Percentiles rank a stretch among this genome's conserved stretches.
Evolutionary conservation across 371 early-diverging fungal genomes (phyloP).

Genomic region (Lichtheimia ornata): DNA sequence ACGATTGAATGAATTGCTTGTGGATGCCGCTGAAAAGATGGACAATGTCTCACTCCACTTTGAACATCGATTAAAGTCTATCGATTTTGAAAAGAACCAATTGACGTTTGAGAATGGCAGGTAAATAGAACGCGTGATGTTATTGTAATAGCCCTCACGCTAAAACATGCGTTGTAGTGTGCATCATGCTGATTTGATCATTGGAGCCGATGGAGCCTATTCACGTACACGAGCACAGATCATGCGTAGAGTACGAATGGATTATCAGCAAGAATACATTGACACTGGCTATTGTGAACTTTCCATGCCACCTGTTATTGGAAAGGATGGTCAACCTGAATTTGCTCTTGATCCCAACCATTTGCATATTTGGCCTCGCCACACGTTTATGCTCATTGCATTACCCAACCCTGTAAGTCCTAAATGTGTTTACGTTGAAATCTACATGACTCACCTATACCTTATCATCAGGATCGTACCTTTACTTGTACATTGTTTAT

Average conservation of each 20-base stretch:
- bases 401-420: constrained; percentile 82
- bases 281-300: constrained; percentile 92
- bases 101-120: constrained; percentile 26
- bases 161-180: constrained; percentile 22
- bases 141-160: background rate
- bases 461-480: constrained; percentile 67
- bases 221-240: constrained; percentile 78
- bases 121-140: background rate
- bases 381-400: constrained; percentile 95
- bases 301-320: constrained; percentile 66
- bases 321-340: constrained; percentile 51
- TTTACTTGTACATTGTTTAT: constrained; percentile 97
- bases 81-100: constrained; percentile 65
- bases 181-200: constrained; percentile 72
- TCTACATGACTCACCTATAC: background rate
- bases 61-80: constrained; percentile 56
- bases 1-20: constrained; percentile 76
- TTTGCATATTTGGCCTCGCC: constrained; percentile 97
- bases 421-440: background rate
- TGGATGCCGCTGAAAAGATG: constrained; percentile 68
- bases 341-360: constrained; percentile 89
- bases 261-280: constrained; percentile 87
- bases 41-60: constrained; percentile 72
- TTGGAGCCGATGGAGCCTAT: constrained; percentile 97
- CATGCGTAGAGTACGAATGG: constrained; percentile 76